Conservation (phyloP, 345 rosid species). For the Eucalyptus brandiana region DNA sequence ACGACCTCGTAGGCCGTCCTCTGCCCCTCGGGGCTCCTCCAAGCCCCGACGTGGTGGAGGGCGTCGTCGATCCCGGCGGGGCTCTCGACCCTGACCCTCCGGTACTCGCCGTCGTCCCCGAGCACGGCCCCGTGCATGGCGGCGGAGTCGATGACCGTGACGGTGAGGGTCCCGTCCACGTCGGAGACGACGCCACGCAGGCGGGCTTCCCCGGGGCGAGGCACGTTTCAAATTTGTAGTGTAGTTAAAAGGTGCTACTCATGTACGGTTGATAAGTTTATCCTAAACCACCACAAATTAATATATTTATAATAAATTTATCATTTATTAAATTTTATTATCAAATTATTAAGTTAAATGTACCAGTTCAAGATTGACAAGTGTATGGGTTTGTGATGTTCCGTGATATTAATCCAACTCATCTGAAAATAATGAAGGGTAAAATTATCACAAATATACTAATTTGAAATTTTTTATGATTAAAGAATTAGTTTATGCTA, state of each 20-base stretch:
- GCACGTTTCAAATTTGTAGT: neutral
- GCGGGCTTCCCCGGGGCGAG: neutral
- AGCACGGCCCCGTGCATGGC: slow-evolving; percentile 80
- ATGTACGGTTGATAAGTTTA: too few relatives aligned
- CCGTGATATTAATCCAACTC: fast-evolving
- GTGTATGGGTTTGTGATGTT: fast-evolving
- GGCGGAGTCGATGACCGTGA: slow-evolving; percentile 73
- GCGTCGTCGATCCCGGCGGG: slow-evolving; percentile 60
- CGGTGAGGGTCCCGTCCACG: slow-evolving; percentile 90
- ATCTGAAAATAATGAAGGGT: fast-evolving
- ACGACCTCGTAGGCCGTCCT: slow-evolving; percentile 46
- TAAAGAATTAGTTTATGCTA: too few relatives aligned
- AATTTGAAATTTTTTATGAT: too few relatives aligned
- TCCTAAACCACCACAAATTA: fast-evolving
- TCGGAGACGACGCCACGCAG: slow-evolving; percentile 53
- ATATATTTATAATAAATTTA: fast-evolving
- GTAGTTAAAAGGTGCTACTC: neutral
- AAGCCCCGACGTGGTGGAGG: slow-evolving; percentile 46
- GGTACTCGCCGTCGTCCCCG: slow-evolving; percentile 50
- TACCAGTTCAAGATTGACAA: fast-evolving
- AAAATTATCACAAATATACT: too few relatives aligned
- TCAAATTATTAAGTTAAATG: fast-evolving
- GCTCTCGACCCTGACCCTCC: slow-evolving; percentile 38
- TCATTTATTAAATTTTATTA: fast-evolving
- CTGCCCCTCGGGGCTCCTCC: slow-evolving; percentile 52